Evolutionary conservation across 2,329 filamentous ascomycete species (phyloP), one percentile per base, ranked within the genome.

Genomic region (Fusarium denticulatum): DNA sequence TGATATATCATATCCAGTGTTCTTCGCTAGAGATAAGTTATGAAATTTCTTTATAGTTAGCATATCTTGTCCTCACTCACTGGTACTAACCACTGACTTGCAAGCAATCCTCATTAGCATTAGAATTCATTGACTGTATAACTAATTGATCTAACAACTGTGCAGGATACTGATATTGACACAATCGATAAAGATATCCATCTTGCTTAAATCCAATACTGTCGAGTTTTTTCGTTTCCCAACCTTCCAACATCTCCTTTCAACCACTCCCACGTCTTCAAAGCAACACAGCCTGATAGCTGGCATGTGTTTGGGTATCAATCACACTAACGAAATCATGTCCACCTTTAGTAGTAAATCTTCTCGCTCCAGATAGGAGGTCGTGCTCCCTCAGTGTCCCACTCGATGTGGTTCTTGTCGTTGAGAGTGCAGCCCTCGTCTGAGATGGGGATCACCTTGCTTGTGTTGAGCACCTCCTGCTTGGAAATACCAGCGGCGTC

Each of bases 371-470:
- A 85, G 58, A 86, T 84, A 6, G 84, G 84, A 55, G 84, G 84
- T 65, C 84, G 80, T 22, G 84, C 83, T 26, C 76, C 80, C 68
- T 83, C 82, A 2, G 80, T 79, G 50, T 85, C 84, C 84, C 84
- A 86, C 30, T 79, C 73, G 16, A 85, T 79, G 30, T 83, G 80
- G 73, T 84, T 84, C 83, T 94, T 92, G 76, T 92, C 91, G 73
- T 94, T 87, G 64, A 96, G 81, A 69, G 84, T 88, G 20, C 92
- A 91, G 11, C 91, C 93, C 68, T 93, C 90, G 76, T 96, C 93
- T 0, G 91, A 92, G 74, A 94, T 93, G 9, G 88, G 87, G 46
- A 94, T 91, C 30, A 93, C 88, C 72, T 88, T 88, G 74, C 86
- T 85, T 1, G 91, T 92, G 73, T 94, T 89, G 45, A 86, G 84